phyloP scores from a whole-genome alignment of 225 moss, liverwort and hornwort genomes.

The Antitrichia curtipendula region DNA sequence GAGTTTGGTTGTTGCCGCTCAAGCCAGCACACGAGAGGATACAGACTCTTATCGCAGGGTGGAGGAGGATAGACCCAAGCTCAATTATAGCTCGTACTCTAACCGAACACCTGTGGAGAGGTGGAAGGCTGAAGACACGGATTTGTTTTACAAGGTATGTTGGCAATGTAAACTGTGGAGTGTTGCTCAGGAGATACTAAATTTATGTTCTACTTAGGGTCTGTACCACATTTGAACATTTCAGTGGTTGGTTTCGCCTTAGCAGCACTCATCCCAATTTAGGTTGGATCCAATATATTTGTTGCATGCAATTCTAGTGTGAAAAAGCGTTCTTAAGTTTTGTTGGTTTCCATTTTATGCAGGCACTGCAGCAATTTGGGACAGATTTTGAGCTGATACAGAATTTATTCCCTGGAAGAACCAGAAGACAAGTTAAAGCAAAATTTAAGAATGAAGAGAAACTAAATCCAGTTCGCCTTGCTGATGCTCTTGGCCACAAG shows the following conservation, averaged over 20 bases:
- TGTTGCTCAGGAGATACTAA: not conserved
- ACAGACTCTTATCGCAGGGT: conserved; percentile 65
- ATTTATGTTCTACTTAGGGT: not conserved
- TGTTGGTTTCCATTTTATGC: not conserved
- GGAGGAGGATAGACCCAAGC: conserved; percentile 81
- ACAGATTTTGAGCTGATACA: conserved; percentile 95
- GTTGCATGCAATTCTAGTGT: not conserved
- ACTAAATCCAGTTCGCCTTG: conserved; percentile 63
- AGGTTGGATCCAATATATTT: not conserved
- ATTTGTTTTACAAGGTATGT: conserved; percentile 63
- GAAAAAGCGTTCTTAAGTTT: not conserved
- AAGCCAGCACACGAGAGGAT: conserved; percentile 59
- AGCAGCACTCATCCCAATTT: not conserved
- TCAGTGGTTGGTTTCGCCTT: not conserved
- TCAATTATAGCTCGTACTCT: conserved; percentile 73
- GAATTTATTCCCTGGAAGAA: conserved; percentile 86
- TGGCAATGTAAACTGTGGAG: not conserved
- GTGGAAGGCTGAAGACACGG: conserved; percentile 83
- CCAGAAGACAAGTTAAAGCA: conserved; percentile 86
- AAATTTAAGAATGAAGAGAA: conserved; percentile 98
- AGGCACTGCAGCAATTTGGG: conserved; percentile 90
- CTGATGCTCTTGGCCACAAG: conserved; percentile 69
- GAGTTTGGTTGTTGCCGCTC: conserved; percentile 71
- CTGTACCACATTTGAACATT: not conserved
- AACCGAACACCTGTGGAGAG: conserved; percentile 63